Evolutionary conservation across 1,284 basidiomycete genomes (phyloP).

Genomic region (Fomitopsis betulina): DNA sequence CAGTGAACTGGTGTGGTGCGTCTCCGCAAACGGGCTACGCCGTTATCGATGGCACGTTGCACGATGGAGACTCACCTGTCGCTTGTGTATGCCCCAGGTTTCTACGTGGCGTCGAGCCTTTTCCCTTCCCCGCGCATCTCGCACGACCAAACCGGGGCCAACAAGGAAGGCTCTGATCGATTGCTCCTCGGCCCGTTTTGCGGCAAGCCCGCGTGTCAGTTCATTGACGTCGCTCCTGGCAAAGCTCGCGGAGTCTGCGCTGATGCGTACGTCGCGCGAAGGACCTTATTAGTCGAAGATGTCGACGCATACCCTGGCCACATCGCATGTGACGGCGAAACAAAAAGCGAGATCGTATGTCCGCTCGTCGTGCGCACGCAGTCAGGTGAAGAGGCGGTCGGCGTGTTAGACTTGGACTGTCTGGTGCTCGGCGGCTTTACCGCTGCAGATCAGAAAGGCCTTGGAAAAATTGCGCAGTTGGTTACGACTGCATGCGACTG

Average conservation of each 20-base stretch:
- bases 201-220: slow-evolving; percentile 85
- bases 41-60: slow-evolving; percentile 1
- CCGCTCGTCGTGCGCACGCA: slow-evolving; percentile 51
- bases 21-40: slow-evolving; percentile 3
- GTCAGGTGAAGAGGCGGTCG: slow-evolving; percentile 43
- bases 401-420: slow-evolving; percentile 85
- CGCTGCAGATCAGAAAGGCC: slow-evolving; percentile 65
- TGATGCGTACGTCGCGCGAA: slow-evolving; percentile 56
- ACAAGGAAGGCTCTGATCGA: slow-evolving; percentile 9
- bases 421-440: slow-evolving; percentile 69
- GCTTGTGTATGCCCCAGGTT: slow-evolving; percentile 47
- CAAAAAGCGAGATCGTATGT: slow-evolving; percentile 82
- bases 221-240: slow-evolving; percentile 57
- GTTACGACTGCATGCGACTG: slow-evolving; percentile 57
- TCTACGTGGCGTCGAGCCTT: slow-evolving; percentile 69
- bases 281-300: slow-evolving; percentile 63
- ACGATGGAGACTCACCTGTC: slow-evolving; percentile 3
- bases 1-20: slow-evolving; percentile 90
- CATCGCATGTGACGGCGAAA: slow-evolving; percentile 85
- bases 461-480: slow-evolving; percentile 65
- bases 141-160: neutral
- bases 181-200: slow-evolving; percentile 82
- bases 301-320: slow-evolving; percentile 83
- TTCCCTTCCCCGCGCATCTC: slow-evolving; percentile 47
- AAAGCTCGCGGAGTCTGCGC: slow-evolving; percentile 77